A percentile compares a stretch with the other conserved stretches of the same genome.
Evolutionary conservation across 2,329 filamentous ascomycete species (phyloP).

Genomic region (Pseudogymnoascus sp.): DNA sequence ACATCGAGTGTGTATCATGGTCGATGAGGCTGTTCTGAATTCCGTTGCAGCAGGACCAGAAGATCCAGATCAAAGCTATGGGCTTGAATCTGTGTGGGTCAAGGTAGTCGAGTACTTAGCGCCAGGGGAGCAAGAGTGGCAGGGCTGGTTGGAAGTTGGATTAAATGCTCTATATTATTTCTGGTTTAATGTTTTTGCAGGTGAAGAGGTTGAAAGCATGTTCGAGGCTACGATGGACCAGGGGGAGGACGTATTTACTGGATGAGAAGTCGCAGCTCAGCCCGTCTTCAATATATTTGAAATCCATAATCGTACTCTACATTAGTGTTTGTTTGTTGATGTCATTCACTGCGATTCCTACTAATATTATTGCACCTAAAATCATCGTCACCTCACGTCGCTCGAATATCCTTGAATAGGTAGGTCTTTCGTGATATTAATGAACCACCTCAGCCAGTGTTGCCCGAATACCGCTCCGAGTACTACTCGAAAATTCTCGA

Average conservation of each 20-base stretch:
- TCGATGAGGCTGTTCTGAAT: constrained; percentile 7
- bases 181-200: constrained; percentile 3
- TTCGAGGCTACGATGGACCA: neutral
- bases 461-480: neutral
- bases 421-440: neutral
- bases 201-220: constrained; percentile 1
- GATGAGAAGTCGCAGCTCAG: constrained; percentile 6
- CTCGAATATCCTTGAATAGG: neutral
- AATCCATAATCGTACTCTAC: neutral
- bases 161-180: constrained; percentile 4
- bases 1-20: constrained; percentile 11
- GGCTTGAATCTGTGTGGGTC: constrained; percentile 1
- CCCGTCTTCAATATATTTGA: neutral
- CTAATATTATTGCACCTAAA: neutral
- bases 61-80: neutral
- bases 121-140: neutral
- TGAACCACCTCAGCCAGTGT: neutral
- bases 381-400: neutral
- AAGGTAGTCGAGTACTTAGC: constrained; percentile 8
- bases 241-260: neutral
- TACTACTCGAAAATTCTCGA: neutral
- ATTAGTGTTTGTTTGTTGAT: neutral
- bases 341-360: neutral
- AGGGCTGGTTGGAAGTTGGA: constrained; percentile 7
- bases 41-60: neutral